Evolutionary conservation across 306 rosid species (phyloP).

Genomic region (Medicago truncatula): MtrunA17r5.0-ANR NC_053045.1:47409501-47410000

Average conservation of each 20-base stretch:
- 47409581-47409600: slow-evolving; percentile 53
- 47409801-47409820: slow-evolving; percentile 8
- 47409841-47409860: slow-evolving; percentile 1
- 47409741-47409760: slow-evolving; percentile 26
- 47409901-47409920: slow-evolving; percentile 13
- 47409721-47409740: slow-evolving; percentile 27
- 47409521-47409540: slow-evolving; percentile 84
- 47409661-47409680: slow-evolving; percentile 19
- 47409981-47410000: slow-evolving; percentile 13
- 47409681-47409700: slow-evolving; percentile 9
- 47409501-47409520: slow-evolving; percentile 86
- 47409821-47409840: slow-evolving; percentile 17
- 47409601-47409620: slow-evolving; percentile 36
- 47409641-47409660: slow-evolving; percentile 7
- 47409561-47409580: slow-evolving; percentile 95
- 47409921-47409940: slow-evolving; percentile 21
- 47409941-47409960: slow-evolving; percentile 15
- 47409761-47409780: slow-evolving; percentile 11
- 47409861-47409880: slow-evolving; percentile 5
- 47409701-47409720: slow-evolving; percentile 27
- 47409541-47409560: slow-evolving; percentile 94
- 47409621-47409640: slow-evolving; percentile 16
- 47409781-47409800: slow-evolving; percentile 5
- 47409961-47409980: slow-evolving; percentile 7
- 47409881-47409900: slow-evolving; percentile 27